Evolutionary conservation across 257 asterid species (phyloP).

Genomic region (Salvia rosmarinus): DNA sequence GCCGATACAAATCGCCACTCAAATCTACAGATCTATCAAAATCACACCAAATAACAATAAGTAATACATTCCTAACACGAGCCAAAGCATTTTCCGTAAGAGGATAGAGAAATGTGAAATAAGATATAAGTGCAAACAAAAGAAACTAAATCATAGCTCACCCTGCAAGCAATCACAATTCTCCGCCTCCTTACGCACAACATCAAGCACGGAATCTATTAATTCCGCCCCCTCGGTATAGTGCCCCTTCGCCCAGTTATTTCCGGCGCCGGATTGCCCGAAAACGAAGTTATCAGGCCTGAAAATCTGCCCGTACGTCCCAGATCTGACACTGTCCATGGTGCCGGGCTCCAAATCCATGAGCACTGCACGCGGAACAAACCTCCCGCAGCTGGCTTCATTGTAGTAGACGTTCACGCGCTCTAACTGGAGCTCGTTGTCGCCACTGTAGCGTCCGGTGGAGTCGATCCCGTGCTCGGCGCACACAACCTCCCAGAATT

Average conservation of each 20-base stretch:
- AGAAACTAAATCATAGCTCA: neutral
- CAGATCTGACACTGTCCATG: conserved; percentile 57
- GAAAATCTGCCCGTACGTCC: conserved; percentile 51
- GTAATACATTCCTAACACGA: too few species aligned
- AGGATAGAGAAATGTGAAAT: too few species aligned
- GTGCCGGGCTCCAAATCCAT: conserved; percentile 61
- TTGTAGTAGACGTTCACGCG: conserved; percentile 52
- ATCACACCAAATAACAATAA: neutral
- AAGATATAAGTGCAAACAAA: too few species aligned
- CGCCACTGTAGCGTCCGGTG: conserved; percentile 54
- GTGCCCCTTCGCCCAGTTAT: conserved; percentile 54
- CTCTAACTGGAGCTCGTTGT: conserved; percentile 45
- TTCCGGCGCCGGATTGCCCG: conserved; percentile 55
- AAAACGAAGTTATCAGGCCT: conserved; percentile 54
- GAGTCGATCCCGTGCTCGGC: conserved; percentile 55
- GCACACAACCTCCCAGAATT: conserved; percentile 57
- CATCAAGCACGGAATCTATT: conserved; percentile 53
- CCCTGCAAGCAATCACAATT: conserved; percentile 54
- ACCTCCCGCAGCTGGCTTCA: conserved; percentile 56
- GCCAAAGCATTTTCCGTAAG: too few species aligned
- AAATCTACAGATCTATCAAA: conserved; percentile 17
- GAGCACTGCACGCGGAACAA: conserved; percentile 54
- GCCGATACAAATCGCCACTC: neutral
- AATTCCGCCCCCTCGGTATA: conserved; percentile 51
- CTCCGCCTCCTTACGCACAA: conserved; percentile 55